Evolutionary conservation across 1,284 basidiomycete genomes (phyloP).

Genomic region (Athelia psychrophila): DNA sequence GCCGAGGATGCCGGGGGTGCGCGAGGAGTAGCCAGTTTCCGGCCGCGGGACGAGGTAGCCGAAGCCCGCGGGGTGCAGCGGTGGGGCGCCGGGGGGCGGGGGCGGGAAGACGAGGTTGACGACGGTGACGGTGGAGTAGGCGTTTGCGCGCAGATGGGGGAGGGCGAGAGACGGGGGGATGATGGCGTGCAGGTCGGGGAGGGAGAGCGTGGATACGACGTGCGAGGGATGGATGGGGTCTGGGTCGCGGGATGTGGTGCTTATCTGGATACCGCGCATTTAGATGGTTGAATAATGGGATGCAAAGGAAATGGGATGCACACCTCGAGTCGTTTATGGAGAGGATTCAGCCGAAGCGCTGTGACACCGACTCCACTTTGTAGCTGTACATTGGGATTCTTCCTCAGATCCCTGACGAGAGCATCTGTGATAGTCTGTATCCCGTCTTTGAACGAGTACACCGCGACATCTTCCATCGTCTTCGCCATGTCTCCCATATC

Average conservation of each 20-base stretch:
- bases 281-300: constrained; percentile 2
- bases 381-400: constrained; percentile 58
- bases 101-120: constrained; percentile 73
- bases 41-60: constrained; percentile 92
- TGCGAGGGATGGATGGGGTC: constrained; percentile 43
- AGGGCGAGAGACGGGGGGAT: constrained; percentile 38
- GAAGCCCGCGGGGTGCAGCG: constrained; percentile 81
- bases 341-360: constrained; percentile 31
- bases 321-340: constrained; percentile 43
- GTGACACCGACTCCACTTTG: constrained; percentile 39
- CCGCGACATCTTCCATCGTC: constrained; percentile 60
- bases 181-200: constrained; percentile 60
- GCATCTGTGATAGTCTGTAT: constrained; percentile 66
- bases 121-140: constrained; percentile 66
- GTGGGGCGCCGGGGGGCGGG: constrained; percentile 33
- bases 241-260: constrained; percentile 31
- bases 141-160: constrained; percentile 51
- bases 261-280: constrained; percentile 33
- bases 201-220: constrained; percentile 69
- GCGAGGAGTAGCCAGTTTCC: constrained; percentile 39
- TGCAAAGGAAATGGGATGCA: constrained; percentile 7
- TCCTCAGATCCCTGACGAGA: constrained; percentile 47
- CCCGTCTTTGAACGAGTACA: constrained; percentile 82
- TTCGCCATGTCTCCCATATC: constrained; percentile 51
- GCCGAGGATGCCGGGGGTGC: constrained; percentile 64